phyloP scores from a whole-genome alignment of 768 basidiomycete genomes.

The Tylopilus plumbeoviolaceoides region DNA sequence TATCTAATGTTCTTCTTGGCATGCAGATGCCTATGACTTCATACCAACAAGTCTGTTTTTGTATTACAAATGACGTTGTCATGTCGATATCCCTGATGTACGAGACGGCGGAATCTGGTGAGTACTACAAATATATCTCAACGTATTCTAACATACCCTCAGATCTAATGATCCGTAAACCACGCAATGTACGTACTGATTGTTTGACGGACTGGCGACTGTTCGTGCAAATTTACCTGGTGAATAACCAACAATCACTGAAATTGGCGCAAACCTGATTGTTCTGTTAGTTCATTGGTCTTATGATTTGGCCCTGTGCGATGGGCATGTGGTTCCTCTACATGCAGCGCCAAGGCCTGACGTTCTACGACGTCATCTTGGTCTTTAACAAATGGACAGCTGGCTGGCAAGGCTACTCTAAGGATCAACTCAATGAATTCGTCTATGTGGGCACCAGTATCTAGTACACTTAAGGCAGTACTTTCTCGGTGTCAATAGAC shows the following conservation, averaged over 20 bases:
- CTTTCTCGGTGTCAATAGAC: too few species aligned
- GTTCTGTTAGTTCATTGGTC: conserved; percentile 35
- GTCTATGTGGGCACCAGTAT: conserved; percentile 39
- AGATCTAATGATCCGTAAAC: conserved; percentile 46
- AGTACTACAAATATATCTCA: neutral
- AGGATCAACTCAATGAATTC: conserved; percentile 31
- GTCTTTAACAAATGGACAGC: conserved; percentile 37
- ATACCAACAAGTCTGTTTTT: conserved; percentile 53
- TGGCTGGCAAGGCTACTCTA: conserved; percentile 32
- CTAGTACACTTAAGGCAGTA: conserved; percentile 24
- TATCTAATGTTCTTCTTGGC: conserved; percentile 54
- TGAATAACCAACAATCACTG: conserved; percentile 18
- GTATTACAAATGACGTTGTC: conserved; percentile 47
- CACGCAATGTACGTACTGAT: conserved; percentile 46
- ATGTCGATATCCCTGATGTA: conserved; percentile 49
- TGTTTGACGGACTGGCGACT: conserved; percentile 46
- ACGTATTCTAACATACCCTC: neutral
- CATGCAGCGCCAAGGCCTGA: conserved; percentile 33
- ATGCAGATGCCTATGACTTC: conserved; percentile 55
- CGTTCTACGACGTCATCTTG: conserved; percentile 34
- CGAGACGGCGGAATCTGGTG: conserved; percentile 48
- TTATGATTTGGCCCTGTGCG: conserved; percentile 42
- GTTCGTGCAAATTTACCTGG: conserved; percentile 46
- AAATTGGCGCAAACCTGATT: neutral
- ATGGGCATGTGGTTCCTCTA: conserved; percentile 41